phyloP scores from a whole-genome alignment of 2,329 filamentous ascomycete species.

The Arthroderma sp. region DNA sequence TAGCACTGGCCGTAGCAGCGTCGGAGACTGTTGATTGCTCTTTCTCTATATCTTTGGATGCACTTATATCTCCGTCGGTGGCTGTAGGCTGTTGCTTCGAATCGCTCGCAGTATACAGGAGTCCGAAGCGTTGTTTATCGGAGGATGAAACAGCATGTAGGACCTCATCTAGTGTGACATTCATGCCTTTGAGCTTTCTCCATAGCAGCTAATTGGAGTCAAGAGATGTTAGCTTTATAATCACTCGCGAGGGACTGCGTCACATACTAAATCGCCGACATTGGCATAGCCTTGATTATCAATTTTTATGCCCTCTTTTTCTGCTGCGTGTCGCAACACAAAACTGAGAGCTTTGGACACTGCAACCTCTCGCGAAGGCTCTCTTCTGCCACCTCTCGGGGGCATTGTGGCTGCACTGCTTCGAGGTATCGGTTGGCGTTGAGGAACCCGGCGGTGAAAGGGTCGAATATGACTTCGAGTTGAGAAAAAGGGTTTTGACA shows the following conservation, averaged over 20 bases:
- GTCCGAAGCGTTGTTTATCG: conserved; percentile 81
- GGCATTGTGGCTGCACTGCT: conserved; percentile 1
- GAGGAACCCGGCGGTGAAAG: neutral
- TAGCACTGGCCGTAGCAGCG: conserved; percentile 18
- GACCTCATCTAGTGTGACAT: conserved; percentile 65
- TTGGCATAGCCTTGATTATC: conserved; percentile 47
- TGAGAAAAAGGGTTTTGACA: too few relatives aligned
- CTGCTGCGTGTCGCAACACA: conserved; percentile 49
- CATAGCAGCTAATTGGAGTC: conserved; percentile 37
- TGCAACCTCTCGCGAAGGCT: conserved; percentile 20
- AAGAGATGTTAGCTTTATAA: conserved; percentile 1
- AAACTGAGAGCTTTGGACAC: conserved; percentile 29
- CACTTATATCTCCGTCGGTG: conserved; percentile 12
- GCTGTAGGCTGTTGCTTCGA: conserved; percentile 7
- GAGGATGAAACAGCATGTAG: conserved; percentile 55
- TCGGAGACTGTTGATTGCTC: conserved; percentile 8
- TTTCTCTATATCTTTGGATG: conserved; percentile 6
- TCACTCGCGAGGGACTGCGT: neutral
- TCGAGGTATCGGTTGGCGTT: neutral
- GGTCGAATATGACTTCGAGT: too few relatives aligned
- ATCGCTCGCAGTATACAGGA: conserved; percentile 43
- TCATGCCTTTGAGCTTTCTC: conserved; percentile 50
- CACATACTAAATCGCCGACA: conserved; percentile 44
- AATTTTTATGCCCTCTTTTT: conserved; percentile 45
- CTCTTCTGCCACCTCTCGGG: conserved; percentile 3